A percentile compares a stretch with the other conserved stretches of the same genome.
Conservation (phyloP, 192 early-diverging fungal genomes). For the Backusella circina region DNA sequence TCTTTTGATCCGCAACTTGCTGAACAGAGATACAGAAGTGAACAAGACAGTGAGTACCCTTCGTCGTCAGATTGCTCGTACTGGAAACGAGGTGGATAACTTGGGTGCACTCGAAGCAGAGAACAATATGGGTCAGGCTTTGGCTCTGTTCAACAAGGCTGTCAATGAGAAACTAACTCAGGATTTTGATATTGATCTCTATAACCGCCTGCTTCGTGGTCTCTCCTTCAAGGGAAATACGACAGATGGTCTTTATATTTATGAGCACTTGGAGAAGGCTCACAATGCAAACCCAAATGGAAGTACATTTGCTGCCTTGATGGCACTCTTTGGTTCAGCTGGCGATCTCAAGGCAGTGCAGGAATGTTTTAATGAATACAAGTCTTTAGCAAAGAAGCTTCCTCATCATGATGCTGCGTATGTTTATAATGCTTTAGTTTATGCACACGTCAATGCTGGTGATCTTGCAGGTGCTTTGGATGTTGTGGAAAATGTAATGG, state of each 20-base stretch:
- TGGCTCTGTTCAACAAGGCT: constrained; percentile 31
- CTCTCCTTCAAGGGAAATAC: constrained; percentile 25
- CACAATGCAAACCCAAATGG: constrained; percentile 39
- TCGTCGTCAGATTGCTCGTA: constrained; percentile 15
- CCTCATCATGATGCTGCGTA: constrained; percentile 21
- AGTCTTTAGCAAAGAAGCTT: not conserved
- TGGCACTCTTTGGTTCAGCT: constrained; percentile 37
- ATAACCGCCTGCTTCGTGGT: constrained; percentile 24
- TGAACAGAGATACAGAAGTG: constrained; percentile 28
- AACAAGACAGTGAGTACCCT: constrained; percentile 19
- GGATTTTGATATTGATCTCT: constrained; percentile 27
- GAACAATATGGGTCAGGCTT: constrained; percentile 30
- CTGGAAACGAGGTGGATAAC: constrained; percentile 5
- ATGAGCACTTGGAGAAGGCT: constrained; percentile 29
- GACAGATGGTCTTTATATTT: constrained; percentile 27
- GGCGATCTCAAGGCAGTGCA: constrained; percentile 23
- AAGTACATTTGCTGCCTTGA: constrained; percentile 51
- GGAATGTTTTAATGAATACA: constrained; percentile 37
- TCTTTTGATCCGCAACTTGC: constrained; percentile 24
- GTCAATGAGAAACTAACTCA: constrained; percentile 20
- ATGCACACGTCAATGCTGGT: constrained; percentile 27
- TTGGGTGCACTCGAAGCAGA: constrained; percentile 22
- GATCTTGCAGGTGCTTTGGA: constrained; percentile 27
- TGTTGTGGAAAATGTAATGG: constrained; percentile 28
- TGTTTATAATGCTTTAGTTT: constrained; percentile 33